Evolutionary conservation across 2,329 filamentous ascomycete species (phyloP).

Genomic region (Dendrostoma leiphaemia): DNA sequence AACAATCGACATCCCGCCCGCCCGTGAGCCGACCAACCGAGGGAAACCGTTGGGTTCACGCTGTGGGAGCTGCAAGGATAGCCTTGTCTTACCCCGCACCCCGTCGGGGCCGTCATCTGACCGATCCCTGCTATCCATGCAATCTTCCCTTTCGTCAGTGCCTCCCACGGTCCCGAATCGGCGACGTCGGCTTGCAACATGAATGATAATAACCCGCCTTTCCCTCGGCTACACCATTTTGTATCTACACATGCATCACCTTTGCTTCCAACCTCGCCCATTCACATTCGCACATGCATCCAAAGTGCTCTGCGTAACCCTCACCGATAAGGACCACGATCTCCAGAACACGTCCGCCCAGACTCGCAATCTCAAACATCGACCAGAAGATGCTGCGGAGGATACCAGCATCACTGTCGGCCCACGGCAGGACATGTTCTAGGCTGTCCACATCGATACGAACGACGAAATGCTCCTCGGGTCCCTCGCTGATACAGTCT

Average conservation of each 20-base stretch:
- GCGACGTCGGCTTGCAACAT: background rate
- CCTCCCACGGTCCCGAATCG: conserved; percentile 4
- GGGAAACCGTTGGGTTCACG: conserved; percentile 11
- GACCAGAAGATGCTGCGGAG: conserved; percentile 15
- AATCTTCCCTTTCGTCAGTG: too few relatives aligned
- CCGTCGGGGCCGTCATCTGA: background rate
- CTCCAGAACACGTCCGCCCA: background rate
- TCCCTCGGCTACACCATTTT: too few relatives aligned
- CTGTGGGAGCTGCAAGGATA: background rate
- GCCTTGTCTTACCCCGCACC: conserved; percentile 6
- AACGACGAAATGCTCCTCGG: background rate
- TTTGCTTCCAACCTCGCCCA: too few relatives aligned
- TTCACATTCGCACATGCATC: too few relatives aligned
- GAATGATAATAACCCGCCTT: too few relatives aligned
- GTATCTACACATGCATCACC: too few relatives aligned
- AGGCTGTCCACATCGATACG: background rate
- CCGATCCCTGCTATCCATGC: too few relatives aligned
- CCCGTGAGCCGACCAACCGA: conserved; percentile 13
- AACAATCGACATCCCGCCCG: background rate
- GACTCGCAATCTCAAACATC: background rate
- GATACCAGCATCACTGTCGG: conserved; percentile 11
- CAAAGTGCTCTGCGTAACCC: too few relatives aligned
- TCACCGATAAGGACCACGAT: background rate
- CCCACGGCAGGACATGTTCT: background rate
- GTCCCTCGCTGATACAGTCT: background rate